Evolutionary conservation across 2,329 filamentous ascomycete species (phyloP).

Genomic region (Aspergillus awamori): DNA sequence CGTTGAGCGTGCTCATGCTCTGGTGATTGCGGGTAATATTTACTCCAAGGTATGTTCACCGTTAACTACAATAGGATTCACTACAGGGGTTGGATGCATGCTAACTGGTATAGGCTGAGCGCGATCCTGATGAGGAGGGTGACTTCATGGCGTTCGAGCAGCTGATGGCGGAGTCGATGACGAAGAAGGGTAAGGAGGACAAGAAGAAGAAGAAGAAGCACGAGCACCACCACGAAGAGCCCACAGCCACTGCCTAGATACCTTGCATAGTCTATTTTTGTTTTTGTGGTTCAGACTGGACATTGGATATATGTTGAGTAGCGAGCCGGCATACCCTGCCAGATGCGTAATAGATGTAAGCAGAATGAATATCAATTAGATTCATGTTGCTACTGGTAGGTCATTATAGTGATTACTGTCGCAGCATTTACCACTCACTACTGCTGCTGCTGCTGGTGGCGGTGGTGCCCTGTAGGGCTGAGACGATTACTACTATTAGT

Average conservation of each 20-base stretch:
- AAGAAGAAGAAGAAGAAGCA: constrained; percentile 67
- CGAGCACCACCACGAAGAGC: constrained; percentile 23
- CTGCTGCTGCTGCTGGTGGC: too few relatives aligned
- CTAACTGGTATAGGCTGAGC: constrained; percentile 66
- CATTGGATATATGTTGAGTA: constrained; percentile 10
- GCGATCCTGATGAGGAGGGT: constrained; percentile 92
- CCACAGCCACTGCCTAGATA: constrained; percentile 15
- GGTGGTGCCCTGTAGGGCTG: too few relatives aligned
- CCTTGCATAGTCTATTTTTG: constrained; percentile 5
- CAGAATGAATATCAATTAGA: too few relatives aligned
- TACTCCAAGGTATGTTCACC: constrained; percentile 70
- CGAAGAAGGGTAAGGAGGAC: constrained; percentile 85
- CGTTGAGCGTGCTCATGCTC: constrained; percentile 84
- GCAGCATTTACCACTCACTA: too few relatives aligned
- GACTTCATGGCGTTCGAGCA: constrained; percentile 99
- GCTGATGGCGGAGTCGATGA: constrained; percentile 91
- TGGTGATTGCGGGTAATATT: constrained; percentile 86
- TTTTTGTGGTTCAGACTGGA: constrained; percentile 5
- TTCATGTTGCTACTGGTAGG: too few relatives aligned
- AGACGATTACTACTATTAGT: too few relatives aligned
- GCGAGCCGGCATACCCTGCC: not conserved
- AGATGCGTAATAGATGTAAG: not conserved
- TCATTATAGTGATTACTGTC: too few relatives aligned
- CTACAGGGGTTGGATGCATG: not conserved
- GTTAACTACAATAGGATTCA: too few relatives aligned